phyloP scores from a whole-genome alignment of 129 eudicot genomes.

The Gnaphalium uliginosum region DNA sequence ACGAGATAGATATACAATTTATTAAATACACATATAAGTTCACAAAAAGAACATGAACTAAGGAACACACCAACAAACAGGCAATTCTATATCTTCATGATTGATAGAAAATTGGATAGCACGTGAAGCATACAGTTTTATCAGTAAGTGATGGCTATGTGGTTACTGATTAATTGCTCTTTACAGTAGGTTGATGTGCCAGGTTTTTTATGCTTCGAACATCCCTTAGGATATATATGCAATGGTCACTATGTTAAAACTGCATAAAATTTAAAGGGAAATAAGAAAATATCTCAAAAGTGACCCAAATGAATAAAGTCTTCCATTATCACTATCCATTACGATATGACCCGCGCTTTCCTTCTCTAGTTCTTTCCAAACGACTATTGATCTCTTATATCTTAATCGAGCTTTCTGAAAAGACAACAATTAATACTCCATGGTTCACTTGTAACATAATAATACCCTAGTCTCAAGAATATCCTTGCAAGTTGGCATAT shows the following conservation, averaged over 20 bases:
- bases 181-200: conserved; percentile 7
- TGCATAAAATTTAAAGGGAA: not conserved
- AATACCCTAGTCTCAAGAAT: not conserved
- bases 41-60: not conserved
- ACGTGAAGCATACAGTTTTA: not conserved
- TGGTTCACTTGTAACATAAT: conserved; percentile 6
- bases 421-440: not conserved
- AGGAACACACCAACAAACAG: not conserved
- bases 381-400: not conserved
- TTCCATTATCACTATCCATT: not conserved
- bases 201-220: not conserved
- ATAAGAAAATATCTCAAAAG: not conserved
- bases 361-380: not conserved
- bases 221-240: not conserved
- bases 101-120: not conserved
- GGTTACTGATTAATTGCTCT: not conserved
- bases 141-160: not conserved
- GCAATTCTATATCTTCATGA: not conserved
- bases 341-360: not conserved
- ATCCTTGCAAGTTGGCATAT: conserved; percentile 17
- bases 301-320: not conserved
- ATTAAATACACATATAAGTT: not conserved
- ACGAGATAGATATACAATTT: not conserved
- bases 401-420: not conserved
- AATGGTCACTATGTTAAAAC: not conserved